Evolutionary conservation across 768 basidiomycete genomes (phyloP), one percentile per base, ranked within the genome.

Genomic region (Pleurotus eryngii): DNA sequence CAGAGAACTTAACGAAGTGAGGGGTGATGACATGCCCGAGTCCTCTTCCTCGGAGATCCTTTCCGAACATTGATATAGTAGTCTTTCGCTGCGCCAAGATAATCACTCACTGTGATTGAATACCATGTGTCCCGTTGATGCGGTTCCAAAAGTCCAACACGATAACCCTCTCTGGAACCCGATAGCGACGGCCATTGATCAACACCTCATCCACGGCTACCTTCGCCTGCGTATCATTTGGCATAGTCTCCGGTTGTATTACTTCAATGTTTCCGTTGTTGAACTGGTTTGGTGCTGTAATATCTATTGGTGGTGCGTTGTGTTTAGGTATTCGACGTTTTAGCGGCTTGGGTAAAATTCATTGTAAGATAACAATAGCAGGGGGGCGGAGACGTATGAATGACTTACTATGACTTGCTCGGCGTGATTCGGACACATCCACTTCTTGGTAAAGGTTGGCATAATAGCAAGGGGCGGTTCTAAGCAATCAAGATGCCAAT

Each of bases 401-500:
- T 43, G 59, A 76, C 92, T 72, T 68, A 96, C 95, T 59, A 91
- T 70, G 54, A 87, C 80, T 57, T 86, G 84, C 62, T 97, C 95
- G n/a, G 85, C 87, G 67, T 99, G 97, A 66, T 96, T 93, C 6
- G 97, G 97, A 70, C 97, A 99, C 95, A 96, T 97, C 95, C 96
- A 99, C 70, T 95, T 97, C 77, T 87, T 90, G 62, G 84, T 85
- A 57, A 88, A 84, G 11, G 89, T 81, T 3, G 97, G 97, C 82
- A 98, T 87, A 40, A 80, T 80, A 20, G 88, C 76, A 58, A 96
- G 74, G 6, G 97, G 97, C 14, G 96, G 97, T 64, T 92, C 89
- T 26, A 98, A 77, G 64, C 97, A 99, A 69, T 98, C 97, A 56
- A 98, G 82, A 67, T 99, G 97, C 91, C 96, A 99, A 69, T 95